Conservation (phyloP, 495 filamentous ascomycete species). For the Elasticomyces elasticus region DNA sequence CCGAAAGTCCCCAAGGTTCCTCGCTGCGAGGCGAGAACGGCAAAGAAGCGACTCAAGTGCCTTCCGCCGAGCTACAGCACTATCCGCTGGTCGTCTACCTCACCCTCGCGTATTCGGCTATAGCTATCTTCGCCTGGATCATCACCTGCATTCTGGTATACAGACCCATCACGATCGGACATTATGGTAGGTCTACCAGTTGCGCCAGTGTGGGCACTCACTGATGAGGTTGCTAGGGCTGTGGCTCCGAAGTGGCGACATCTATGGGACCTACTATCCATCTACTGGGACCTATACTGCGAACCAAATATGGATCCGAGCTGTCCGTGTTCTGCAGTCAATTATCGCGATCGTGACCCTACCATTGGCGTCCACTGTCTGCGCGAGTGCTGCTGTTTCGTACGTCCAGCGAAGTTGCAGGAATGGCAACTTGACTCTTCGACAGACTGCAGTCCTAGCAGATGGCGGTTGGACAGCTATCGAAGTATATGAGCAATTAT, state of each 20-base stretch:
- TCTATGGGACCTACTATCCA: not conserved
- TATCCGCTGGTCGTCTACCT: not conserved
- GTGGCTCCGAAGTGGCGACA: not conserved
- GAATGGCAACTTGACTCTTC: not conserved
- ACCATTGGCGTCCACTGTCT: not conserved
- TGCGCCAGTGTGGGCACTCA: not conserved
- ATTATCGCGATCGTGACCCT: not conserved
- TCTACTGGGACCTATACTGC: not conserved
- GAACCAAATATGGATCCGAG: not conserved
- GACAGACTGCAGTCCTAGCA: not conserved
- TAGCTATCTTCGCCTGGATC: not conserved
- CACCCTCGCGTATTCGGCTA: not conserved
- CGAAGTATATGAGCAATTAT: not conserved
- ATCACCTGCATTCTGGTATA: not conserved
- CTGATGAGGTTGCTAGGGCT: not conserved
- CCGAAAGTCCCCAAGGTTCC: not conserved
- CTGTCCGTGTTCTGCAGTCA: not conserved
- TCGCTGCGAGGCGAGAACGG: not conserved
- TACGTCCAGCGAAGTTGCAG: not conserved
- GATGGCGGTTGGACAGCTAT: not conserved
- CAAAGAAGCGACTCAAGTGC: not conserved
- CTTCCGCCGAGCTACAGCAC: not conserved
- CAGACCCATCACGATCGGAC: not conserved
- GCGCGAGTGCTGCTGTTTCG: not conserved
- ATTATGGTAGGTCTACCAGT: not conserved